Conservation (phyloP, 306 rosid species). For the Vigna mungo region DNA sequence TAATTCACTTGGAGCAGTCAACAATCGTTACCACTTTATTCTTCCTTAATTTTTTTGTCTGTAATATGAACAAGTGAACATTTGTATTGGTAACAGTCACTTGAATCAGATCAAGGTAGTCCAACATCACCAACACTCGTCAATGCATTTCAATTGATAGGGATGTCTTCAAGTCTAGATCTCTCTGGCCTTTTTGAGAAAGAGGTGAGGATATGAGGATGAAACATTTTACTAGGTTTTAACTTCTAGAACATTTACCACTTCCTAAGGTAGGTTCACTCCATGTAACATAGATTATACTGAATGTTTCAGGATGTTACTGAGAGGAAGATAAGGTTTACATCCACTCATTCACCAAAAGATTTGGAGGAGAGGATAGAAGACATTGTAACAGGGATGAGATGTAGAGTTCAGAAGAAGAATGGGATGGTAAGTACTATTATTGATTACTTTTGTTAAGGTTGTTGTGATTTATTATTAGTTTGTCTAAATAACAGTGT, state of each 20-base stretch:
- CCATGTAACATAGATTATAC: not conserved
- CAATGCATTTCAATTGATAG: slow-evolving; percentile 91
- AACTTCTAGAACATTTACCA: not conserved
- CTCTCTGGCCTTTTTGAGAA: slow-evolving; percentile 96
- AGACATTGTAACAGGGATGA: slow-evolving; percentile 75
- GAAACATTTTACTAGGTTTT: not conserved
- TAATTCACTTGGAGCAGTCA: slow-evolving; percentile 25
- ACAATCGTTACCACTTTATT: not conserved
- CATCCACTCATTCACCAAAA: slow-evolving; percentile 77
- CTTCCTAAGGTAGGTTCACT: slow-evolving; percentile 7
- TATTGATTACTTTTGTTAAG: not conserved
- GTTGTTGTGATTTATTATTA: not conserved
- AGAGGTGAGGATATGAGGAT: slow-evolving; percentile 60
- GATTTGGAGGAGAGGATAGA: slow-evolving; percentile 76
- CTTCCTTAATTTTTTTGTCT: not conserved
- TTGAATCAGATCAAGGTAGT: slow-evolving; percentile 53
- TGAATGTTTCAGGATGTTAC: slow-evolving; percentile 69
- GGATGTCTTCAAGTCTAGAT: slow-evolving; percentile 85
- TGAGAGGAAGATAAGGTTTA: slow-evolving; percentile 90
- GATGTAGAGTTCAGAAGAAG: slow-evolving; percentile 78
- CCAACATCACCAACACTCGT: slow-evolving; percentile 63
- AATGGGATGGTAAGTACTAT: slow-evolving; percentile 65
- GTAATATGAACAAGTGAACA: slow-evolving; percentile 10
- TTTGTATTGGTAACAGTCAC: slow-evolving; percentile 52
- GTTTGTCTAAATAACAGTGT: slow-evolving; percentile 13